Base-by-base conservation (phyloP, 345 rosid genomes). In the Conringia planisiliqua region DNA sequence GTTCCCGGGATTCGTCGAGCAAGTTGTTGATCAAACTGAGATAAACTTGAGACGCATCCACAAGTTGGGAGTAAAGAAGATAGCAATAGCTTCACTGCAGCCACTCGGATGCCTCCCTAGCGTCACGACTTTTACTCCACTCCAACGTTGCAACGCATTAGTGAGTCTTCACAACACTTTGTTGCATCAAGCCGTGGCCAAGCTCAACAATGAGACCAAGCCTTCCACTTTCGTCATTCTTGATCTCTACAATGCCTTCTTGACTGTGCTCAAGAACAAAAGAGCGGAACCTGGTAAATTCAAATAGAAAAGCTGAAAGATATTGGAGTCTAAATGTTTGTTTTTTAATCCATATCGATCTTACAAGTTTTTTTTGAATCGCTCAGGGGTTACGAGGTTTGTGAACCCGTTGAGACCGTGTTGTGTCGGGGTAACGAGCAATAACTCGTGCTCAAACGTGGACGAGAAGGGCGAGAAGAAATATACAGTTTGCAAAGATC, bases 91-190 rank as follows among this genome's bases (percentile, higher is more conserved):
- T 5, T 67, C 78, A 22, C 64, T 94, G 16, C 86, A 77, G 22
- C 98, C 98, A 7, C 62, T 88, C 36, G 97, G 98, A 1, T 94
- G 98, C 74, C 89, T 91, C 48, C 98, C 98, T 22, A 20, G 0
- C 0, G 56, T 26, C 59, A 85, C 97, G 1, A 1, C 3, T 5
- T 12, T 11, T 1, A 44, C 56, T 32, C 76, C 88, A 4, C 91
- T 79, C 75, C 71, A 62, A 40, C 79, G 66, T 36, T 91, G 97
- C 86, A 81, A 83, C 42, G 83, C 10, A 27, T 79, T 84, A 0
- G 81, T 71, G 3, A 11, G 16, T 9, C 66, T 84, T 75, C 98
- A 91, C 84, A 88, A 89, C 74, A 48, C 1, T 32, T 71, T 84
- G 39, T 36, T 88, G 79, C 76, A 62, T 55, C 79, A 79, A 79